Evolutionary conservation across 2,329 filamentous ascomycete species (phyloP), one percentile per base, ranked within the genome.

Genomic region (Epicoccum nigrum): DNA sequence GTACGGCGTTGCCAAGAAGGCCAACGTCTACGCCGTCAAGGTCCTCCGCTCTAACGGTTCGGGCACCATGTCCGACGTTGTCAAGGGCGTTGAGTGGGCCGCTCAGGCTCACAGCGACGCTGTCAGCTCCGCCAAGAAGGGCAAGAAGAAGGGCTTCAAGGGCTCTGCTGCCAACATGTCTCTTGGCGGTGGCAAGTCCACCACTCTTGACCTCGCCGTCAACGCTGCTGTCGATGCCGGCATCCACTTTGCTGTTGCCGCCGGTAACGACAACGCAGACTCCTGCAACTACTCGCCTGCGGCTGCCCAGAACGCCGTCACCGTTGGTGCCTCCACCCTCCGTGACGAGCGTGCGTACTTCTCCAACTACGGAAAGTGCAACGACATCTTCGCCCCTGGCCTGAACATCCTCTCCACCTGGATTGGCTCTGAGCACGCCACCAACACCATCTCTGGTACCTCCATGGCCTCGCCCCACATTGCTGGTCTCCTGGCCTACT

Each of bases 291-390:
- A 97, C 85, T 99, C 94, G 32, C 94, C 94, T 54, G 95, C 94
- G 69, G 90, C 93, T 59, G 92, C 95, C 65, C 82, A 85, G 68
- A 91, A 95, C 71, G 92, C 94, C 63, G 86, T 99, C 74, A 99
- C 94, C 52, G 94, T 99, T 59, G 95, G 93, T 77, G 94, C 94
- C 63, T 96, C 92, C 37, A 94, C 90, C 65, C 85, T 99, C 54
- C 86, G 88, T 70, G 94, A 99, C 74, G 90, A 91, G 83, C 93
- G 94, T 79, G 94, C 94, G 62, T 99, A 97, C 86, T 99, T 99
- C 87, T 99, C 95, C 86, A 99, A 99, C 89, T 97, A 87, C 77
- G 94, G 94, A 77, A 94, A 93, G 84, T 99, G 94, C 85, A 96
- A 93, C 75, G 94, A 99, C 79, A 96, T 99, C 83, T 99, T 99